phyloP scores from a whole-genome alignment of 768 basidiomycete genomes.

The Cyclocybe cylindracea region DNA sequence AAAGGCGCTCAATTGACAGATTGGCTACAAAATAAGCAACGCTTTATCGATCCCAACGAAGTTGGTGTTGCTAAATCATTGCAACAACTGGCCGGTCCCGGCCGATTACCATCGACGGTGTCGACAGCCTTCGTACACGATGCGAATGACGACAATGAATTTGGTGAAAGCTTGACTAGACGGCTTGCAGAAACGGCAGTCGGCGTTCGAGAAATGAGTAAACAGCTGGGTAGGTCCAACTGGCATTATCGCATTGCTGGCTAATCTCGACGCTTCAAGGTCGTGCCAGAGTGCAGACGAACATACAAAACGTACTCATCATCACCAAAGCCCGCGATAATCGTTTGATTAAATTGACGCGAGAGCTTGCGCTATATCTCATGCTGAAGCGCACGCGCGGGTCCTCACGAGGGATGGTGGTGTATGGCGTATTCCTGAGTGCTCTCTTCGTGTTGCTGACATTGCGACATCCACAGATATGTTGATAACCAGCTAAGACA shows the following conservation, averaged over 20 bases:
- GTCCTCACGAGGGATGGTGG: conserved; percentile 75
- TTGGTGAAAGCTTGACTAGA: conserved; percentile 78
- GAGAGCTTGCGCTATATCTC: conserved; percentile 91
- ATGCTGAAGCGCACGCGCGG: conserved; percentile 83
- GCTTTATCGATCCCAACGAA: conserved; percentile 35
- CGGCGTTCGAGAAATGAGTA: conserved; percentile 98
- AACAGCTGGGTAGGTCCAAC: conserved; percentile 78
- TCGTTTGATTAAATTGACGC: conserved; percentile 90
- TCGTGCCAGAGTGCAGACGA: conserved; percentile 86
- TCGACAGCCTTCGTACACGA: conserved; percentile 23
- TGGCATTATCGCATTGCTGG: neutral
- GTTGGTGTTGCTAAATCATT: conserved; percentile 55
- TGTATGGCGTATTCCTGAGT: conserved; percentile 47
- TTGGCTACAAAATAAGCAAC: conserved; percentile 58
- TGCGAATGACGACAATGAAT: conserved; percentile 61
- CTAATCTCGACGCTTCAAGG: conserved; percentile 46
- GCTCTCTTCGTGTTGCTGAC: neutral
- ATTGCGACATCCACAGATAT: conserved; percentile 54
- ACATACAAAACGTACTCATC: conserved; percentile 91
- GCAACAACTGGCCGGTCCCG: conserved; percentile 26
- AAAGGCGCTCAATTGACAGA: conserved; percentile 76
- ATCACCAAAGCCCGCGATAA: conserved; percentile 99
- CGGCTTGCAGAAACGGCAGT: conserved; percentile 97
- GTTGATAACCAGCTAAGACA: conserved; percentile 89
- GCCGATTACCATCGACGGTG: conserved; percentile 12